Base-by-base conservation (phyloP, 2,329 filamentous ascomycete genomes). In the Myriosclerotinia duriaeana region DNA sequence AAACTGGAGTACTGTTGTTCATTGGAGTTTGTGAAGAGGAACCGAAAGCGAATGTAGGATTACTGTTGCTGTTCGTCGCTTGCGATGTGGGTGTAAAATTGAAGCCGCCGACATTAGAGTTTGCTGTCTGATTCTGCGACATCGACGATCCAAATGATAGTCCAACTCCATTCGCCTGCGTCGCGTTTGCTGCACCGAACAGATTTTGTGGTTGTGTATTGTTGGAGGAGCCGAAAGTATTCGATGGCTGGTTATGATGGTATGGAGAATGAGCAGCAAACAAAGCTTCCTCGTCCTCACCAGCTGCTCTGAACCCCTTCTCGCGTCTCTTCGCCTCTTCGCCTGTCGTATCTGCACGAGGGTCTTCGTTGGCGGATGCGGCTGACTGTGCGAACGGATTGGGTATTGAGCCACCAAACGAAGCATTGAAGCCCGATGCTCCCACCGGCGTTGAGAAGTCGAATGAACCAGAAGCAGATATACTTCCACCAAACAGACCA, bases 401-500 rank as follows among this genome's bases (percentile, higher is more conserved):
- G 53, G 65, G 60, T 53, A 58, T 61, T 20, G 68, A 69, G 14
- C 55, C 48, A 3, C 61, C 42, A 67, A 54, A 53, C 65, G 65
- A 69, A 72, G 58, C 42, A 38, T 17, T 63, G 30, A 67, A 67
- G 42, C 53, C 38, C 20, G 54, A 46, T 58, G 62, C 62, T 58
- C 65, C 69, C 22, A 50, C 64, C 20, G 71, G 68, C 42, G 71
- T 69, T 34, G 73, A 62, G 53, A 77, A 77, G 54, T 71, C 68
- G 66, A 76, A 76, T 26, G 70, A 60, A 54, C 69, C 68, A 34
- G 70, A 40, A 34, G 71, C 71, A 67, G 71, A 70, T 59, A 73
- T 66, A 56, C 67, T 69, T 38, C 74, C 74, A 48, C 74, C 74
- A 68, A 76, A 76, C 1, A 76, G 64, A 34, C 72, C 73, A 42